These are phyloP conservation scores for Mycocentrospora acerina DNA, from an alignment of 2,329 filamentous ascomycete genomes.

Conservation along the genomic window DNA sequence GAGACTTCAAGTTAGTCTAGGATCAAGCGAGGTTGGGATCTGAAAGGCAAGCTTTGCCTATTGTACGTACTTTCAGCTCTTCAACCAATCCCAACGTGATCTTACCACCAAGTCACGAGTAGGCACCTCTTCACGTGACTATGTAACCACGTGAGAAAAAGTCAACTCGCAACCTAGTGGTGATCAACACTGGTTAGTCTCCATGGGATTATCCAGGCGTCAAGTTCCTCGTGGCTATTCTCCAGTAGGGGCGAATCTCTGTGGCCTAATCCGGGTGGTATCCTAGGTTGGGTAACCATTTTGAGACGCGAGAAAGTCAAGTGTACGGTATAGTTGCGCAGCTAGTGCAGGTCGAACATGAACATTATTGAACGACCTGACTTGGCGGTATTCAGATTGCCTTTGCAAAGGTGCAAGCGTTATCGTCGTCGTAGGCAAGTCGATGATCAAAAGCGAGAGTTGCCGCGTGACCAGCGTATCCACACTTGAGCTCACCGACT, in stretches of 20 bases:
- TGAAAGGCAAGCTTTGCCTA: constrained; percentile 29
- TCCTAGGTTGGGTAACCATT: constrained; percentile 2
- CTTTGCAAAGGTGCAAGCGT: constrained; percentile 17
- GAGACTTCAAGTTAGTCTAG: constrained; percentile 35
- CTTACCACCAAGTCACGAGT: no score
- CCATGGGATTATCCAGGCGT: background rate
- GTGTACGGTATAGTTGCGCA: constrained; percentile 12
- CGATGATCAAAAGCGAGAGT: constrained; percentile 11
- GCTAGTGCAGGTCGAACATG: constrained; percentile 24
- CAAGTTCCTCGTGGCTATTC: background rate
- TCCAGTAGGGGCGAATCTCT: background rate
- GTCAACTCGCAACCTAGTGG: no score
- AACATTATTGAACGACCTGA: constrained; percentile 31
- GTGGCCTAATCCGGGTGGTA: background rate
- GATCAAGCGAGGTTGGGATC: constrained; percentile 25
- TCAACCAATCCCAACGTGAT: constrained; percentile 16
- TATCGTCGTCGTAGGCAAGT: constrained; percentile 6
- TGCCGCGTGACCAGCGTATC: constrained; percentile 19
- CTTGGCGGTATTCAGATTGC: constrained; percentile 23
- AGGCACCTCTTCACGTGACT: no score
- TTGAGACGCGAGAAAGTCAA: constrained; percentile 1
- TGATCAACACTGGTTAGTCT: constrained; percentile 9
- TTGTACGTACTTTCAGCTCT: constrained; percentile 37
- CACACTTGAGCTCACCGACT: constrained; percentile 24
- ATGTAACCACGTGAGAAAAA: no score